Evolutionary conservation across 2,329 filamentous ascomycete species (phyloP), one percentile per base, ranked within the genome.

Genomic region (Akanthomyces uredinophilus): DNA sequence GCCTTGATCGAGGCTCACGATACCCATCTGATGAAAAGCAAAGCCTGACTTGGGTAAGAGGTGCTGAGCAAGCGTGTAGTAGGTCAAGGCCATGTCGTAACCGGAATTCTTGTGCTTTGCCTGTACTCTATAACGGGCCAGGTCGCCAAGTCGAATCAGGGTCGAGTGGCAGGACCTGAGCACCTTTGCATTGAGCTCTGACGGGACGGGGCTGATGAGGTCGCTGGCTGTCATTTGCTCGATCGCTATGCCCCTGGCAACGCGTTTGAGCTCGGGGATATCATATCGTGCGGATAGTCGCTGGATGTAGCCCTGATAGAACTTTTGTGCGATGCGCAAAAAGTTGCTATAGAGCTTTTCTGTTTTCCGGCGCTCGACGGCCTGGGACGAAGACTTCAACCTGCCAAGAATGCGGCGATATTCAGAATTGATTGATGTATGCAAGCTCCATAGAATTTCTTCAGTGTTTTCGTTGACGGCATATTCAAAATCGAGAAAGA

Each of bases 11-110:
- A 91, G 83, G 64, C 89, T 88, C 63, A 98, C 88, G 41, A 98
- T 90, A 41, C 91, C 93, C 73, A 95, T 86, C 74, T 98, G 95
- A 70, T 99, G 94, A 70, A 96, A 90, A 18, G 92, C 90, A 65
- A 87, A 85, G 35, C 94, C 94, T 51, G 90, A 92, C 20, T 85
- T 80, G 3, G 94, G 92, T 67, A 90, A 84, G 59, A 98, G 83
- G 57, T 89, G 86, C 66, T 87, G 86, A 24, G 95, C 95, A 64
- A 98, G 80, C 61, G 84, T 81, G 74, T 99, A 98, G 74, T 94
- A 96, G 13, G 89, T 87, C 69, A 93, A 81, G 16, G 94, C 92
- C 16, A 86, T 86, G 29, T 89, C 89, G 80, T 91, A 96, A 68
- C 89, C 90, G 59, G 87, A 87, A 65, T 86, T 84, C 73, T 90